Conservation (phyloP, 768 basidiomycete genomes). For the Podaxis sp. region DNA sequence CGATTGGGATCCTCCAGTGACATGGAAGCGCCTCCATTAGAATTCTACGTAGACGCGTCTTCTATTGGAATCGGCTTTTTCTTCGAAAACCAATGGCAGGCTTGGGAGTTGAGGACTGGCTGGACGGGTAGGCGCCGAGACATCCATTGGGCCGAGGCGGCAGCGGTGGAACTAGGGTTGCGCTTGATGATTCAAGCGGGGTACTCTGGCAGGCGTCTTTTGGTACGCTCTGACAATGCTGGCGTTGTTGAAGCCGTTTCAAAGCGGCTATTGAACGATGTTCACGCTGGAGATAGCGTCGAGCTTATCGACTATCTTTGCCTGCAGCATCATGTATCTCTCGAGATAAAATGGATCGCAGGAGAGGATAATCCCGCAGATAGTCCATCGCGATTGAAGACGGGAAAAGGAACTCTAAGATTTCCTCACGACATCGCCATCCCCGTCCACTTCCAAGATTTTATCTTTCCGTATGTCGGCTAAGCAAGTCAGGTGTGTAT, state of each 20-base stretch:
- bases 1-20: constrained; percentile 29
- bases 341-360: constrained; percentile 29
- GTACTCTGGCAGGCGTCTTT: constrained; percentile 23
- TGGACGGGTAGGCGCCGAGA: constrained; percentile 29
- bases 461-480: not conserved
- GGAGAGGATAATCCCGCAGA: constrained; percentile 35
- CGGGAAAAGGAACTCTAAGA: constrained; percentile 6
- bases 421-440: constrained; percentile 16
- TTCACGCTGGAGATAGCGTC: constrained; percentile 29
- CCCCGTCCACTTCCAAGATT: not conserved
- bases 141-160: constrained; percentile 47
- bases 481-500: not conserved
- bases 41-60: not conserved
- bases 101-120: constrained; percentile 36
- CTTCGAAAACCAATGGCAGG: constrained; percentile 32
- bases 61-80: constrained; percentile 21
- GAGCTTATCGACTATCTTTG: constrained; percentile 27
- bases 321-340: constrained; percentile 20
- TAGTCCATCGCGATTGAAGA: constrained; percentile 23
- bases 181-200: constrained; percentile 27
- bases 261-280: constrained; percentile 24
- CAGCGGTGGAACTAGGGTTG: constrained; percentile 41
- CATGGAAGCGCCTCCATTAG: constrained; percentile 34
- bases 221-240: constrained; percentile 39
- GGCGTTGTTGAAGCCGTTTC: constrained; percentile 37